A percentile compares a stretch with the other conserved stretches of the same genome.
Conservation (phyloP, 1,139 yeast species). For the Protomyces pachydermus region DNA sequence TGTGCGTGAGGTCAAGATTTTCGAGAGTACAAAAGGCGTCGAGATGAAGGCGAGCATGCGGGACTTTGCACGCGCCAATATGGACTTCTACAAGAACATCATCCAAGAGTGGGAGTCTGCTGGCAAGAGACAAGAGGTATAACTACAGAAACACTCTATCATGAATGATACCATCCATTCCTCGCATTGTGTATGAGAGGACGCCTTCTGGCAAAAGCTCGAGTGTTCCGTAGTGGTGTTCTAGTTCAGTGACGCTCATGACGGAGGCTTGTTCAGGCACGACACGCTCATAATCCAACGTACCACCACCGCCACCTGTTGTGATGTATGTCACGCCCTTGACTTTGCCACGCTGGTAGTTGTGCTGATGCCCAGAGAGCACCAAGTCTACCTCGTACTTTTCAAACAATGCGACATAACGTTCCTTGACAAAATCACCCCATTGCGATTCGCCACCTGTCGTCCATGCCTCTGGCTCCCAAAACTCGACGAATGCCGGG, state of each 20-base stretch:
- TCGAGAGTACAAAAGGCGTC: constrained; percentile 71
- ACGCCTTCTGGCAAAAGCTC: not conserved
- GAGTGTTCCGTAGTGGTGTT: constrained; percentile 13
- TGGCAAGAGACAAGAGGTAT: not conserved
- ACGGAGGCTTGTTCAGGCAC: constrained; percentile 7
- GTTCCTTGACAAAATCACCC: constrained; percentile 12
- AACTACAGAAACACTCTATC: not conserved
- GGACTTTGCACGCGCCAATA: constrained; percentile 68
- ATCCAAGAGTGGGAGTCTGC: constrained; percentile 19
- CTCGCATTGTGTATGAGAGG: not conserved
- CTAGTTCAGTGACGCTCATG: not conserved
- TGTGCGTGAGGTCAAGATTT: constrained; percentile 67
- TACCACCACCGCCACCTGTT: constrained; percentile 23
- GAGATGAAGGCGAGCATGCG: constrained; percentile 71
- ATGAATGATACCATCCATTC: not conserved
- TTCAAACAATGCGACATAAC: constrained; percentile 9
- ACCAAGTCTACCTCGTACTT: constrained; percentile 12
- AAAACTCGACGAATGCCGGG: constrained; percentile 20
- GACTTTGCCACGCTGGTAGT: constrained; percentile 14
- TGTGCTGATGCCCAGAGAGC: constrained; percentile 22
- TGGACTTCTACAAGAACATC: constrained; percentile 66
- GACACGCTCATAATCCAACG: constrained; percentile 10
- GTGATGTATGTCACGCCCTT: constrained; percentile 16
- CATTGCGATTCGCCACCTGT: constrained; percentile 7
- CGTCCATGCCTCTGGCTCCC: constrained; percentile 16